These are phyloP conservation scores for Wickerhamomyces sp. DNA, from an alignment of 1,139 yeast species.

Conservation along the genomic window DNA sequence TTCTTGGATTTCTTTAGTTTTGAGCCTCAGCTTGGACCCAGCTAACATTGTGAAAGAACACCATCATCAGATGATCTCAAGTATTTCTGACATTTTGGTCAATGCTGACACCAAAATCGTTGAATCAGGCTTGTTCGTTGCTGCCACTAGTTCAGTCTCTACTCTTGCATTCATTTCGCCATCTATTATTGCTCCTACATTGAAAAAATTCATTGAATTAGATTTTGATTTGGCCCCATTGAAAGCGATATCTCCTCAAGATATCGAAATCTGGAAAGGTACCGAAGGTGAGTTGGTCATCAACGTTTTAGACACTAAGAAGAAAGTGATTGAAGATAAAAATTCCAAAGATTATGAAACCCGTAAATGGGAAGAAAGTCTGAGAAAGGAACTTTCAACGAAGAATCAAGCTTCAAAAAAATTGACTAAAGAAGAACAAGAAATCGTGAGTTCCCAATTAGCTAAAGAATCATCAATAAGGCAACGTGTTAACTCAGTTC, in stretches of 20 bases:
- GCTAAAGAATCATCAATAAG: conserved; percentile 57
- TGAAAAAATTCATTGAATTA: conserved; percentile 37
- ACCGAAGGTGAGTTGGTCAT: conserved; percentile 67
- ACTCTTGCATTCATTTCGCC: conserved; percentile 74
- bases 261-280: conserved; percentile 61
- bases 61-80: conserved; percentile 35
- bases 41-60: conserved; percentile 46
- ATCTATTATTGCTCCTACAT: conserved; percentile 46
- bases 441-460: conserved; percentile 54
- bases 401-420: conserved; percentile 47
- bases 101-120: conserved; percentile 16
- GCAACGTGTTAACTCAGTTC: conserved; percentile 35
- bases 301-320: conserved; percentile 48
- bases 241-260: conserved; percentile 34
- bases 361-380: conserved; percentile 82
- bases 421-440: conserved; percentile 73
- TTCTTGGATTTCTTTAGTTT: conserved; percentile 80
- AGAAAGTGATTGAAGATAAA: conserved; percentile 40
- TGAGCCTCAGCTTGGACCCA: conserved; percentile 61
- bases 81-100: conserved; percentile 26
- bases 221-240: conserved; percentile 36
- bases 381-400: conserved; percentile 67
- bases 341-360: conserved; percentile 83
- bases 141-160: conserved; percentile 43
- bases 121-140: conserved; percentile 27